Conservation (phyloP, 1,284 basidiomycete species). For the Veloporphyrellus conicus region DNA sequence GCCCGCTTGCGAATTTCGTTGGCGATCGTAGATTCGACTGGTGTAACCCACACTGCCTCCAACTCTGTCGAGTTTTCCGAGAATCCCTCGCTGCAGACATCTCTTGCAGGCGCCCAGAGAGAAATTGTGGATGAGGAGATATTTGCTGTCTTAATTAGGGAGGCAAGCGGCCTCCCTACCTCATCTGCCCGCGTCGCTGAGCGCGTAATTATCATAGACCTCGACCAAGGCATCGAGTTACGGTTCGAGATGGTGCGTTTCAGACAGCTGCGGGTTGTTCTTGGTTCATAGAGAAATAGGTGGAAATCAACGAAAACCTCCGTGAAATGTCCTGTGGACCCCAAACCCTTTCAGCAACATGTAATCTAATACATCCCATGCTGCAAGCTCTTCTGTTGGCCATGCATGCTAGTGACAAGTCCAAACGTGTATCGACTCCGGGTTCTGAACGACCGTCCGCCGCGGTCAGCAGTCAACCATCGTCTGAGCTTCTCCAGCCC, state of each 20-base stretch:
- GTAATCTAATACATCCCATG: conserved; percentile 65
- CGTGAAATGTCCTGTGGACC: conserved; percentile 8
- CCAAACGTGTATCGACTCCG: conserved; percentile 42
- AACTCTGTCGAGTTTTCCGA: conserved; percentile 38
- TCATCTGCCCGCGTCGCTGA: conserved; percentile 72
- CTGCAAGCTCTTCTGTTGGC: conserved; percentile 65
- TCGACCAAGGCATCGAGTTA: conserved; percentile 63
- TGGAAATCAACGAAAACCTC: conserved; percentile 29
- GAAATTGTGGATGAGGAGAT: conserved; percentile 77
- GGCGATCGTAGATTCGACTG: conserved; percentile 33
- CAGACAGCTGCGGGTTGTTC: neutral
- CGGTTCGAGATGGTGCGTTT: conserved; percentile 46
- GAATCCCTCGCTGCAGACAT: conserved; percentile 43
- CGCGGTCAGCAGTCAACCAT: conserved; percentile 14
- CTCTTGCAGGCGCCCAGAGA: conserved; percentile 56
- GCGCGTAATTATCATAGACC: conserved; percentile 67
- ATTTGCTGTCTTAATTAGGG: conserved; percentile 64
- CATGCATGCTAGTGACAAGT: conserved; percentile 51
- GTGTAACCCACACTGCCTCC: conserved; percentile 33
- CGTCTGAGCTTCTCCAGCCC: conserved; percentile 55
- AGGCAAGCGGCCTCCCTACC: conserved; percentile 66
- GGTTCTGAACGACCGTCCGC: conserved; percentile 27
- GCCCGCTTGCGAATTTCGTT: conserved; percentile 59
- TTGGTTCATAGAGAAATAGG: conserved; percentile 24
- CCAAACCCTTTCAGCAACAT: conserved; percentile 41